Evolutionary conservation across 805 yeast species (phyloP).

Genomic region (Pichia manshurica): DNA sequence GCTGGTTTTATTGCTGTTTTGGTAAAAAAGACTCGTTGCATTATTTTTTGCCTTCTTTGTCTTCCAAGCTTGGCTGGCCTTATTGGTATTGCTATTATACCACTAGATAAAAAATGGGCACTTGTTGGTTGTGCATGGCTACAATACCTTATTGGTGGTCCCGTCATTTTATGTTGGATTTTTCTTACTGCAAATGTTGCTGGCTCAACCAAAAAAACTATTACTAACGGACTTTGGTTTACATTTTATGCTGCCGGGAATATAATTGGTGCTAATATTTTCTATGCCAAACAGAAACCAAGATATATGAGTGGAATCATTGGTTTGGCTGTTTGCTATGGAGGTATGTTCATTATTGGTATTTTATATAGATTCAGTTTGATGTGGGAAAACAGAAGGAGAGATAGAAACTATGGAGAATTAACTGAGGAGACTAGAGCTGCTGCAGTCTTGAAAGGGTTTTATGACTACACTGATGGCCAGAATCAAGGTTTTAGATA

Average conservation of each 20-base stretch:
- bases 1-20: conserved; percentile 5
- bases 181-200: conserved; percentile 3
- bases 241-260: conserved; percentile 2
- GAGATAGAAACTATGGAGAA: background rate
- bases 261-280: conserved; percentile 1
- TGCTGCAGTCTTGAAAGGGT: conserved; percentile 1
- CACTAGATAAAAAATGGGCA: background rate
- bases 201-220: background rate
- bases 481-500: conserved; percentile 1
- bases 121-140: conserved; percentile 5
- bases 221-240: background rate
- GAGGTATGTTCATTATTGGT: conserved; percentile 4
- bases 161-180: conserved; percentile 5
- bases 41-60: conserved; percentile 2
- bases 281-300: background rate
- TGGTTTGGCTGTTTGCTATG: conserved; percentile 1
- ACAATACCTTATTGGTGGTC: conserved; percentile 5
- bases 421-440: conserved; percentile 1
- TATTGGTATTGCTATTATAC: conserved; percentile 3
- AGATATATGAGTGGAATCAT: conserved; percentile 2
- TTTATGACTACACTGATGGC: background rate
- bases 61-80: conserved; percentile 3
- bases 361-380: background rate
- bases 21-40: conserved; percentile 4
- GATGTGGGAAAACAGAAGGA: conserved; percentile 1